Percentiles rank a stretch among this genome's conserved stretches.
Conservation (phyloP, 108 stramenopile genomes). For the Pseudonitzschia delicatissima region DNA sequence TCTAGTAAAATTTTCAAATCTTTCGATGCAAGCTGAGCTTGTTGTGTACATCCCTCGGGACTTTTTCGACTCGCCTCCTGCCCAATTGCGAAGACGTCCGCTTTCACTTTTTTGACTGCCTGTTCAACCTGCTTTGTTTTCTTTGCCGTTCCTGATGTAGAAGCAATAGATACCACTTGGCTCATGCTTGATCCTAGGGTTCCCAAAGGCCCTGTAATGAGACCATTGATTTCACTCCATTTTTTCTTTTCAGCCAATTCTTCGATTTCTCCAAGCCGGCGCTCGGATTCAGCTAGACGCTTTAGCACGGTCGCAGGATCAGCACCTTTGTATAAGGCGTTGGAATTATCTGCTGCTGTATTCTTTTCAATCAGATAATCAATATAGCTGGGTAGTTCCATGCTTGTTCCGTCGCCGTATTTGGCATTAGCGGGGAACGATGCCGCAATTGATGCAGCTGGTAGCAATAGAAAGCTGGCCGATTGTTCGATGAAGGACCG, state of each 20-base stretch:
- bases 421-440: slow-evolving; percentile 33
- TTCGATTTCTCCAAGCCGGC: slow-evolving; percentile 48
- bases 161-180: slow-evolving; percentile 12
- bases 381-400: slow-evolving; percentile 68
- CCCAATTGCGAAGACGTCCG: slow-evolving; percentile 51
- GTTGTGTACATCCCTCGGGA: slow-evolving; percentile 31
- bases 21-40: slow-evolving; percentile 28
- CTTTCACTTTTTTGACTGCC: slow-evolving; percentile 49
- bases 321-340: slow-evolving; percentile 53
- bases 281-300: slow-evolving; percentile 44
- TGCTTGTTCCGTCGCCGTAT: slow-evolving; percentile 48
- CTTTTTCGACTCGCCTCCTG: slow-evolving; percentile 49
- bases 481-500: neutral
- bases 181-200: slow-evolving; percentile 62
- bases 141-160: neutral
- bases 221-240: slow-evolving; percentile 64
- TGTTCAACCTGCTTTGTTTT: slow-evolving; percentile 13
- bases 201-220: slow-evolving; percentile 68
- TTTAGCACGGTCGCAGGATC: slow-evolving; percentile 44
- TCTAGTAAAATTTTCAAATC: slow-evolving; percentile 61
- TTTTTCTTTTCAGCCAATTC: slow-evolving; percentile 50
- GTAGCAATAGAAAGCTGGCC: neutral
- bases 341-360: slow-evolving; percentile 25
- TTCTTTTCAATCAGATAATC: slow-evolving; percentile 72
- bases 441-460: neutral